Evolutionary conservation across 192 early-diverging fungal genomes (phyloP), one percentile per base, ranked within the genome.

Genomic region (Coemansia sp.): DNA sequence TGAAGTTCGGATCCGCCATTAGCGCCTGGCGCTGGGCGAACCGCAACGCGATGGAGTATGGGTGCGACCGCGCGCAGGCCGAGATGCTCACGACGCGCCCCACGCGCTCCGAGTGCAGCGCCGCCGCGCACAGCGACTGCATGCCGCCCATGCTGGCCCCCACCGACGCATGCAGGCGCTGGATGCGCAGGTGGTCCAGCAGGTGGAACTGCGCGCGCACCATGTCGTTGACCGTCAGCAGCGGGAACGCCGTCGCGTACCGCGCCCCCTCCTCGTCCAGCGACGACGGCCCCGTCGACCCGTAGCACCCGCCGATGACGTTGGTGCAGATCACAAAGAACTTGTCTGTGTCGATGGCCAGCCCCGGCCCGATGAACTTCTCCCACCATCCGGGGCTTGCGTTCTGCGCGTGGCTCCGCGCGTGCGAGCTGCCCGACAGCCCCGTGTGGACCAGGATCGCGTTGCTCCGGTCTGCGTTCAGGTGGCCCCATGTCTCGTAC

Each of bases 291-390:
- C 95, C 96, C 9, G 96, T 98, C 4, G 93, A 94, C 3, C 97
- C 97, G 71, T 95, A 99, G 77, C 96, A 98, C 1, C 96, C 94
- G 42, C 97, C 97, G 57, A 99, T 83, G 3, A 95, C 94, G 75
- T 98, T 99, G 4, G 95, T 95, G 68, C 97, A 99, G 53, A 98
- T 92, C 0, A 99, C 92, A 84, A 90, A 93, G 85, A 93, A 98
- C 75, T 92, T 91, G 84, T 94, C 87, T 34, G 96, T 97, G 62
- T 99, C 97, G 19, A 99, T 88, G 4, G 94, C 86, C 31, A 83
- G 65, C 42, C 95, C 95, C n/a, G 96, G 93, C 1, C 97, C 79
- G 69, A 98, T 98, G 68, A 97, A 98, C 69, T 90, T 89, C 69
- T 98, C 95, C 97, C 97, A 98, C 97, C 97, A 98, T 53, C 97